Evolutionary conservation across 192 early-diverging fungal genomes (phyloP).

Genomic region (Oehlia diaphana): DNA sequence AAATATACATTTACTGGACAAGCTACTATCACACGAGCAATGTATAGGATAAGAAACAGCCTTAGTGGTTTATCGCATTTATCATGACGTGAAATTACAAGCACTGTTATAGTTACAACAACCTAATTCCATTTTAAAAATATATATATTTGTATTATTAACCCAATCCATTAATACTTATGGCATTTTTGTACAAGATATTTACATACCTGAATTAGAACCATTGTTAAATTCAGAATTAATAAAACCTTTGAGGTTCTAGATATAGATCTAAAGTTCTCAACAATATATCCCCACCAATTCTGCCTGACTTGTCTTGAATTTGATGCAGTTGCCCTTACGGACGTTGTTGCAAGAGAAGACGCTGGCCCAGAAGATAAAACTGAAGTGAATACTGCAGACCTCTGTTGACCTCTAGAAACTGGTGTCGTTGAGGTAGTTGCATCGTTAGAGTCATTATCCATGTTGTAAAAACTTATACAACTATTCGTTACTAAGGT

Average conservation of each 20-base stretch:
- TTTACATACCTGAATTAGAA: conserved; percentile 23
- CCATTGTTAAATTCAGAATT: conserved; percentile 15
- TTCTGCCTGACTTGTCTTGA: conserved; percentile 24
- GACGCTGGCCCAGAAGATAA: not conserved
- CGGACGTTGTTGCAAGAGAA: conserved; percentile 22
- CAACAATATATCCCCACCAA: conserved; percentile 15
- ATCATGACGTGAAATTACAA: conserved; percentile 3
- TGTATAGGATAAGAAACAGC: conserved; percentile 60
- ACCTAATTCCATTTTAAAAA: conserved; percentile 7
- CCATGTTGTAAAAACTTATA: not conserved
- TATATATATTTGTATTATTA: not conserved
- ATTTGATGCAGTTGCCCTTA: conserved; percentile 10
- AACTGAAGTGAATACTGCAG: conserved; percentile 23
- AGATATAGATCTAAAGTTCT: conserved; percentile 27
- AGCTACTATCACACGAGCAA: conserved; percentile 54
- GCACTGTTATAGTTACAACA: conserved; percentile 17
- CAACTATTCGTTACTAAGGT: not conserved
- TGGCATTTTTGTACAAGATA: not conserved
- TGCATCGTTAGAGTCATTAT: not conserved
- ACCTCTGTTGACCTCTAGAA: not conserved
- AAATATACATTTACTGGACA: conserved; percentile 65
- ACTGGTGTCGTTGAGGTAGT: not conserved
- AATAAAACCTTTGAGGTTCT: conserved; percentile 25
- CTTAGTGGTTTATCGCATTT: conserved; percentile 41
- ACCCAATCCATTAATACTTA: too few species aligned